Evolutionary conservation across 495 filamentous ascomycete genomes (phyloP), one percentile per base, ranked within the genome.

Genomic region (Aspergillus heteromorphus): DNA sequence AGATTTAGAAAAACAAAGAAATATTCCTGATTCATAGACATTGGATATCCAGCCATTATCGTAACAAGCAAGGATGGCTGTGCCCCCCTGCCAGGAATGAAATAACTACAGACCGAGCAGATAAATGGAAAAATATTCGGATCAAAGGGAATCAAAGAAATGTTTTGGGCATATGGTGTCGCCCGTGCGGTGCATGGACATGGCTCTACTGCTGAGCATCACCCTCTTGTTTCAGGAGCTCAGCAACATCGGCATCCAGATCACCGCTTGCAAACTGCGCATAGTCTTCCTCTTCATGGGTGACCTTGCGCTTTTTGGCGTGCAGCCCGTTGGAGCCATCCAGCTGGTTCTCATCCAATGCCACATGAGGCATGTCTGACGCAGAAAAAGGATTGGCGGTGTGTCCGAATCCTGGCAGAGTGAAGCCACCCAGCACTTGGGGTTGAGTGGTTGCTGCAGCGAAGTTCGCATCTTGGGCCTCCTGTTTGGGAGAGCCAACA

Each of bases 171-270:
- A 9, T 19, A 20, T 45, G 20, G 20, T 23, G n/a, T 13, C 2
- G n/a, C 43, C 11, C 43, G 16, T 16, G 14, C 3, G 21, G 11
- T 3, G 2, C 23, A 10, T 27, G 6, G 9, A 27, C 19, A 19
- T 14, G 31, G 13, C 2, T 14, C 31, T 40, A 58, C 41, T 48
- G 48, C 18, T 57, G 53, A 25, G 52, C 19, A 34, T 49, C 34
- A 31, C 68, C 70, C 55, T 83, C 75, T 36, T 83, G 79, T 49
- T 83, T 78, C 54, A 95, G 73, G 68, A 92, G 81, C 54, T 90
- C 87, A n/a, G 85, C 84, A 29, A 95, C 87, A 68, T 92, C 89
- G 1, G 87, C 84, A 62, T 95, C 89, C 58, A 95, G 74, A 25
- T 84, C 90, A 56, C 77, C 81, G 11, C 75, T 75, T 0, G 83